Conservation (phyloP, 1,284 basidiomycete species). For the Peniophora sp. region DNA sequence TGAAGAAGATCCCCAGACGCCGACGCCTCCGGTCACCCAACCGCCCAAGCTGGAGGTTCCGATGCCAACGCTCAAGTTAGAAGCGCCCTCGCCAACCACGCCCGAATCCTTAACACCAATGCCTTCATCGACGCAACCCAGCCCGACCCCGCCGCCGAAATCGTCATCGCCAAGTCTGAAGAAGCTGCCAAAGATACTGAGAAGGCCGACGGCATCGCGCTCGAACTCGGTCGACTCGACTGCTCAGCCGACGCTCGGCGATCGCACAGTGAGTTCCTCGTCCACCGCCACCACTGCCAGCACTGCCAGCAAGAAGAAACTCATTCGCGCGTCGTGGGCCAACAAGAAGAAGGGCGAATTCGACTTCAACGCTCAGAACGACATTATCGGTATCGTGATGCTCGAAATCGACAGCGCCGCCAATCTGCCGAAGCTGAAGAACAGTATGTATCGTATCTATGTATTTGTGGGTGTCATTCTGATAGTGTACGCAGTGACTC, state of each 20-base stretch:
- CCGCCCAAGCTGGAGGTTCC: conserved; percentile 10
- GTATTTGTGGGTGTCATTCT: conserved; percentile 5
- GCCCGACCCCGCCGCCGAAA: conserved; percentile 16
- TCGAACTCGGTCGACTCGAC: conserved; percentile 24
- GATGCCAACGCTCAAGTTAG: conserved; percentile 3
- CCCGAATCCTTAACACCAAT: conserved; percentile 6
- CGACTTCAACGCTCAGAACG: conserved; percentile 64
- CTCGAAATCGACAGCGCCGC: conserved; percentile 61
- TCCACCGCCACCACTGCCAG: conserved; percentile 16
- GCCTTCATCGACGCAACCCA: conserved; percentile 12
- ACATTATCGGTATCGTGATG: conserved; percentile 93
- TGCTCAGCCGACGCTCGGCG: conserved; percentile 4
- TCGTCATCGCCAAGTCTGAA: conserved; percentile 18
- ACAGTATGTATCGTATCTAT: conserved; percentile 49
- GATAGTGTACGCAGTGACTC: conserved; percentile 49
- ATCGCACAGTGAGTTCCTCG: conserved; percentile 6
- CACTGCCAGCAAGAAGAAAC: conserved; percentile 7
- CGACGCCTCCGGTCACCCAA: conserved; percentile 6
- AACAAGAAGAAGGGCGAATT: conserved; percentile 36
- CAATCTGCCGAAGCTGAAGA: conserved; percentile 83
- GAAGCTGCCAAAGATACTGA: conserved; percentile 28
- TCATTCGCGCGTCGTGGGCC: conserved; percentile 19
- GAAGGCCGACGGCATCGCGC: conserved; percentile 23
- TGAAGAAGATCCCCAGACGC: conserved; percentile 1
- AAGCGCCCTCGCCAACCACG: conserved; percentile 9